Base-by-base conservation (phyloP, 257 asterid genomes). In the Handroanthus guayacan region DNA sequence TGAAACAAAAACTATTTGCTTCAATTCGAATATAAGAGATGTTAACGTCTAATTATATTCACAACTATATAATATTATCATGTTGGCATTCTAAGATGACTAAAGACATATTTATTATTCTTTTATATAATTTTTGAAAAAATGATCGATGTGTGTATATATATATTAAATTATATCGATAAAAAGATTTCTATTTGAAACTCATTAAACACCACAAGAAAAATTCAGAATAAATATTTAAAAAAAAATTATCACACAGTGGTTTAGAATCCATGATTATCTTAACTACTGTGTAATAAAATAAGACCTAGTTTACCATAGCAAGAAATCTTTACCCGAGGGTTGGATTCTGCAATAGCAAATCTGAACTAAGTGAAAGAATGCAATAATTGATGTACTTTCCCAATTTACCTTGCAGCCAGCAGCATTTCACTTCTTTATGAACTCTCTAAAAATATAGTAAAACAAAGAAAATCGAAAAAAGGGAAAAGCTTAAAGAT, bases 311-410 rank as follows among this genome's bases (percentile, higher is more conserved):
- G 66, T 55, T 71, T 45, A 55, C 55, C 56, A 71, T 64, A 43
- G 12, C 74, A 55, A 71, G 82, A 63, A 63, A 62, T 77, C 52
- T 39, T 38, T 50, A 41, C 6, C 50, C 64, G 25, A 68, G 25
- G 25, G 54, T 76, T 64, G 77, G 52, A 56, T 43, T 56, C 39
- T 36, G 61, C 13, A 39, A 17, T 45, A 34, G 0, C 11, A 43
- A 71, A 56, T 6, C 0, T 9, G 25, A 11, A 36, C 17, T 3
- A 20, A 45, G 31, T 37, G 41, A 39, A 48, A 67, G 66, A 67
- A 55, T 68, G 74, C 87, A 77, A 83, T 83, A 83, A 80, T 80
- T 80, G 87, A 74, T 48, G 66, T 74, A 80, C 81, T 81, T 76
- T 47, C 69, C 51, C 18, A 71, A 79, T 64, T 80, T 65, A 77